phyloP scores from a whole-genome alignment of 1,284 basidiomycete species.

The Trichosporon coremiiforme region DNA sequence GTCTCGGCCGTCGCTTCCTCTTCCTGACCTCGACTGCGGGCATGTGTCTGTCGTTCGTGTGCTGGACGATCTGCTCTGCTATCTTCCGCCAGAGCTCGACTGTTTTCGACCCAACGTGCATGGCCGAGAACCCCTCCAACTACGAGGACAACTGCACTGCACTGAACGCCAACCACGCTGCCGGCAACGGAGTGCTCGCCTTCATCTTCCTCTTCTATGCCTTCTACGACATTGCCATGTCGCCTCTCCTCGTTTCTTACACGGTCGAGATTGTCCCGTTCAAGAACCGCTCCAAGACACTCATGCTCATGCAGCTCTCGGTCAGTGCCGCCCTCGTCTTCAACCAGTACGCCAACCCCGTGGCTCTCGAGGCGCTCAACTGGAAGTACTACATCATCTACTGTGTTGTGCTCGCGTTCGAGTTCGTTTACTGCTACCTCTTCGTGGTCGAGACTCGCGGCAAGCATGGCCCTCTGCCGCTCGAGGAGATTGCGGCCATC shows the following conservation, averaged over 20 bases:
- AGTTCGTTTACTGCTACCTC: constrained; percentile 54
- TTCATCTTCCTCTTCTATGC: constrained; percentile 52
- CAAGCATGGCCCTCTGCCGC: constrained; percentile 36
- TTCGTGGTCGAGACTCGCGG: constrained; percentile 50
- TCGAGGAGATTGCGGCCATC: constrained; percentile 51
- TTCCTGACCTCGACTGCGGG: constrained; percentile 33
- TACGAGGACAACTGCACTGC: constrained; percentile 63
- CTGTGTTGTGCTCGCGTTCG: constrained; percentile 45
- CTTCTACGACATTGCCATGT: constrained; percentile 43
- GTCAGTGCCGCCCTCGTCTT: constrained; percentile 50
- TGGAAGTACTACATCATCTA: constrained; percentile 52
- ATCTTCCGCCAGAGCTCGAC: constrained; percentile 54
- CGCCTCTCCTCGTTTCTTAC: constrained; percentile 51
- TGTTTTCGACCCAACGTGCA: constrained; percentile 31
- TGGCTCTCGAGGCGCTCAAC: constrained; percentile 39
- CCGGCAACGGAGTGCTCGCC: constrained; percentile 30
- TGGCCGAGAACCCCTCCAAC: constrained; percentile 56
- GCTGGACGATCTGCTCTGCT: constrained; percentile 72
- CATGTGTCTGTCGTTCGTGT: constrained; percentile 61
- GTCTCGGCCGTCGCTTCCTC: constrained; percentile 41
- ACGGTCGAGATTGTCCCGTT: constrained; percentile 36
- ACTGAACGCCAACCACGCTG: constrained; percentile 26
- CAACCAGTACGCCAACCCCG: constrained; percentile 55
- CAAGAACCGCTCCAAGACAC: constrained; percentile 70
- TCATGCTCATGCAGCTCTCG: constrained; percentile 61